phyloP scores from a whole-genome alignment of 164 flowering plant genomes.

The Magnolia kwangsiensis region DNA sequence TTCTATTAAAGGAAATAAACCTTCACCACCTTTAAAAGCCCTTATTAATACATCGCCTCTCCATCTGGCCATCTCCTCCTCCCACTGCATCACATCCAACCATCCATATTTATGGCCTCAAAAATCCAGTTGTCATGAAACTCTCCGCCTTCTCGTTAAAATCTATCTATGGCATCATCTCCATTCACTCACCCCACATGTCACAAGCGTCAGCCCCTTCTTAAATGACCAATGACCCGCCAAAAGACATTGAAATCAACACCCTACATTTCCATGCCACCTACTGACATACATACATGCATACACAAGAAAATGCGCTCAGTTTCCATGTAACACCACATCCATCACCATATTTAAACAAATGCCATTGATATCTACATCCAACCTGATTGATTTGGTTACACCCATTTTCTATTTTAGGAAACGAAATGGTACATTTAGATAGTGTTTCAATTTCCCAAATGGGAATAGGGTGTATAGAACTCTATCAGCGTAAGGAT shows the following conservation, averaged over 20 bases:
- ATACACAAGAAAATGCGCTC: background rate
- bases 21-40: background rate
- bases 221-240: background rate
- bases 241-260: background rate
- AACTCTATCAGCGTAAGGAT: background rate
- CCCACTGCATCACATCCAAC: background rate
- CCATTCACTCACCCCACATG: slow-evolving; percentile 2
- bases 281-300: background rate
- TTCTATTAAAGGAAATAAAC: slow-evolving; percentile 2
- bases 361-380: background rate
- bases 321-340: background rate
- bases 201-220: background rate
- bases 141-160: slow-evolving; percentile 1
- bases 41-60: background rate
- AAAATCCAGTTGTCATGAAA: background rate
- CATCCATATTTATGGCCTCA: background rate
- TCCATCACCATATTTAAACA: background rate
- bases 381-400: background rate
- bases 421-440: background rate
- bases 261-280: background rate
- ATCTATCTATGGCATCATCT: slow-evolving; percentile 12
- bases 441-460: background rate
- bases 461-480: background rate
- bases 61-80: background rate
- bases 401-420: background rate